Evolutionary conservation across 73 alveolate species (phyloP), one percentile per base, ranked within the genome.

Genomic region (Symbiodinium natans): DNA sequence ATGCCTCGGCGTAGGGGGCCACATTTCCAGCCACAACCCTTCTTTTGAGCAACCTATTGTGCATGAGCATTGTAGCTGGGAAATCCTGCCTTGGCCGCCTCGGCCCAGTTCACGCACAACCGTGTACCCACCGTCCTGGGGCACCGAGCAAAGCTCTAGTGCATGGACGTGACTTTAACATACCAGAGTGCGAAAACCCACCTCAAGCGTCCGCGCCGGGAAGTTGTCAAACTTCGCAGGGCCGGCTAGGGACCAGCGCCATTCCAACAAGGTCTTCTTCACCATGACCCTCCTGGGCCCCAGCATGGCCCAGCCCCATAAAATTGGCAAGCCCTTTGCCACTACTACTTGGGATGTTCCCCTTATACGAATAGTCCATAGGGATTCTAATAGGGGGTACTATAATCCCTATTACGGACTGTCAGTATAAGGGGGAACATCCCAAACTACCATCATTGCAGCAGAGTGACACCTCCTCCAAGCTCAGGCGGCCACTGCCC

Each of bases 401-500:
- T n/a, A n/a, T n/a, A n/a, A n/a, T n/a, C n/a, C n/a, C n/a, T n/a
- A n/a, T n/a, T n/a, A n/a, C n/a, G n/a, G n/a, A n/a, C n/a, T n/a
- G n/a, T n/a, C n/a, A n/a, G n/a, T n/a, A n/a, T n/a, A n/a, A n/a
- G n/a, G n/a, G n/a, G n/a, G n/a, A n/a, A n/a, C n/a, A n/a, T n/a
- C n/a, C n/a, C n/a, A n/a, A n/a, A n/a, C 1, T 74, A 2, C 29
- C 29, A 33, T 34, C 13, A n/a, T n/a, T 33, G n/a, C 3, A 27
- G 84, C 84, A 29, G 36, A 90, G 96, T 15, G 31, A 43, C 96
- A 84, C 77, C 52, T 90, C 96, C 34, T 90, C 96, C 39, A 90
- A 48, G 77, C 96, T 56, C 46, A 90, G 87, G 56, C 75, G 46
- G 40, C 96, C 96, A 23, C 96, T 90, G 75, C 96, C 96, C 38